Conservation (phyloP, 2,329 filamentous ascomycete species). For the Venturia nashicola region DNA sequence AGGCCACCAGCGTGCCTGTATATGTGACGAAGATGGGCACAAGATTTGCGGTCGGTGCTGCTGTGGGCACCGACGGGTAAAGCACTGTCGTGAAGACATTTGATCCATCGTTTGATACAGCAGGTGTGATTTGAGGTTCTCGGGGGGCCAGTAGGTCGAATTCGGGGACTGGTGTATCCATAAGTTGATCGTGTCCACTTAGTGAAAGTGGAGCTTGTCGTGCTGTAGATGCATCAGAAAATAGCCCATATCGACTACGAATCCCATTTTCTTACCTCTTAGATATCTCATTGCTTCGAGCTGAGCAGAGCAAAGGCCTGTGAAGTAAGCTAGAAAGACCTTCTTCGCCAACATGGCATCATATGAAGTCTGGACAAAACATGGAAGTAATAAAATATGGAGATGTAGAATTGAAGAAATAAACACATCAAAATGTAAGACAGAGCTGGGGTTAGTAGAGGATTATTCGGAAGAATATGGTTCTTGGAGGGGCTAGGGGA, state of each 20-base stretch:
- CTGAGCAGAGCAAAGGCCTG: background rate
- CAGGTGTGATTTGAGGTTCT: background rate
- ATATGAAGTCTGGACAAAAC: background rate
- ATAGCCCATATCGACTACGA: background rate
- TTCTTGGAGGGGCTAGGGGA: background rate
- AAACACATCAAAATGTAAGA: background rate
- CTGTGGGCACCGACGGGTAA: constrained; percentile 4
- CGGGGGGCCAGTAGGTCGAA: background rate
- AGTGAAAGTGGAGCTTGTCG: background rate
- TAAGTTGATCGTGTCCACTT: background rate
- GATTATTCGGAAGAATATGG: background rate
- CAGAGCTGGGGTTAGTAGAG: background rate
- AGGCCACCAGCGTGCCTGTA: background rate
- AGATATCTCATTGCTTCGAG: background rate
- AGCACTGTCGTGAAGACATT: constrained; percentile 7
- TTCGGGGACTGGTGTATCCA: background rate
- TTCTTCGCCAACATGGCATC: background rate
- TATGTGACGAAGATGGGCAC: constrained; percentile 5
- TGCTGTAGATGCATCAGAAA: background rate
- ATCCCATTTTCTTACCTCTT: background rate
- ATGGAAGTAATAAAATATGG: background rate
- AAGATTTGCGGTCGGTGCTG: constrained; percentile 3
- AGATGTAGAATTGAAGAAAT: background rate
- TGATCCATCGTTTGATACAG: background rate
- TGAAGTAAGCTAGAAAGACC: constrained; percentile 4